These are phyloP conservation scores for Leucosporidium yakuticum DNA, from an alignment of 768 basidiomycete genomes.

Conservation along the genomic window DNA sequence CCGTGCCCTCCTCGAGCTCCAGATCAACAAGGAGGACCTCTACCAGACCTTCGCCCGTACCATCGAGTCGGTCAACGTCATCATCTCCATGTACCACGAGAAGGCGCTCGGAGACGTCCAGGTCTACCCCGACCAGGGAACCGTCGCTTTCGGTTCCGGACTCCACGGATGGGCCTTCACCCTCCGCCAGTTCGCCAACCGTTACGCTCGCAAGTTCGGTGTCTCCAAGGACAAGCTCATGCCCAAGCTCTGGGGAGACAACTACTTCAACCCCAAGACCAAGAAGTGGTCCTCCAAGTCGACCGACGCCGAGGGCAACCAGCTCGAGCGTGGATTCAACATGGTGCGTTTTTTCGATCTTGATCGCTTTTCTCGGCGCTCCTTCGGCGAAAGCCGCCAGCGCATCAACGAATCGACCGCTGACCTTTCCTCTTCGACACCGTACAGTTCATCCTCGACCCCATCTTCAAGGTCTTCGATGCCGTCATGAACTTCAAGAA, in stretches of 20 bases:
- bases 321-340: slow-evolving; percentile 97
- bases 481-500: slow-evolving; percentile 99
- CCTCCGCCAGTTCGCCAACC: slow-evolving; percentile 88
- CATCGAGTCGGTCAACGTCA: slow-evolving; percentile 95
- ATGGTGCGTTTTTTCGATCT: slow-evolving; percentile 38
- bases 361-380: background rate
- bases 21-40: slow-evolving; percentile 91
- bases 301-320: slow-evolving; percentile 71
- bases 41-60: slow-evolving; percentile 98
- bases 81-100: slow-evolving; percentile 96
- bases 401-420: background rate
- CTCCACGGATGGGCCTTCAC: slow-evolving; percentile 99
- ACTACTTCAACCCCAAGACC: slow-evolving; percentile 95
- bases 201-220: slow-evolving; percentile 98
- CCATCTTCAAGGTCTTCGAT: slow-evolving; percentile 97
- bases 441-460: slow-evolving; percentile 84
- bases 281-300: slow-evolving; percentile 88
- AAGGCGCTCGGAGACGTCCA: slow-evolving; percentile 91
- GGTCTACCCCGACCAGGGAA: slow-evolving; percentile 96
- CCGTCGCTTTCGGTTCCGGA: slow-evolving; percentile 97
- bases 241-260: slow-evolving; percentile 96
- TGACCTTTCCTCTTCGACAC: background rate
- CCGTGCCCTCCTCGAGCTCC: slow-evolving; percentile 96
- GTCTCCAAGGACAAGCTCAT: slow-evolving; percentile 99
- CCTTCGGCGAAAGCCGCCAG: background rate